These are phyloP conservation scores for Rubia tinctorum DNA, from an alignment of 305 asterid genomes.

Conservation along the genomic window DNA sequence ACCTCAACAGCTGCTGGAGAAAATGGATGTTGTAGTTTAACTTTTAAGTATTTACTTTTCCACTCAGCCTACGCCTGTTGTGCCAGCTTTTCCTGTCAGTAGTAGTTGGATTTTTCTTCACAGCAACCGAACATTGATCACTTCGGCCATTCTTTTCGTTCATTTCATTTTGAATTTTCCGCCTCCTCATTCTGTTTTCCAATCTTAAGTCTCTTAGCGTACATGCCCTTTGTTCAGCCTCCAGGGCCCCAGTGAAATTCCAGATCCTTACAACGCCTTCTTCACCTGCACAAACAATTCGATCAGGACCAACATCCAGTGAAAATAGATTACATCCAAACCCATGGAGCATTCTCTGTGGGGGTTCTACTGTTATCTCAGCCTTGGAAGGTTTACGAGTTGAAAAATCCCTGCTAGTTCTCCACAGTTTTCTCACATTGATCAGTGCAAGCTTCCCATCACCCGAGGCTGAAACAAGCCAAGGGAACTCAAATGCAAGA, in stretches of 20 bases:
- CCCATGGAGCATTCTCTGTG: constrained; percentile 95
- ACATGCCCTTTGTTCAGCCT: constrained; percentile 64
- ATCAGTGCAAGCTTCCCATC: constrained; percentile 89
- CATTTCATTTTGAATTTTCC: constrained; percentile 48
- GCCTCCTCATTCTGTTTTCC: constrained; percentile 84
- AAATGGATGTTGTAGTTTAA: constrained; percentile 19
- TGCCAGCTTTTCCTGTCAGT: constrained; percentile 67
- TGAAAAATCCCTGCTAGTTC: constrained; percentile 32
- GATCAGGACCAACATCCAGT: constrained; percentile 67
- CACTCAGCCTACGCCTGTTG: constrained; percentile 61
- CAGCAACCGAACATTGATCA: constrained; percentile 69
- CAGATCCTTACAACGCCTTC: constrained; percentile 92
- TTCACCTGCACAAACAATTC: constrained; percentile 94
- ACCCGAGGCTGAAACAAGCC: constrained; percentile 93
- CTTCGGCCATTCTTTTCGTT: constrained; percentile 44
- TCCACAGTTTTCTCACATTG: constrained; percentile 78
- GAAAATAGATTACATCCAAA: constrained; percentile 81
- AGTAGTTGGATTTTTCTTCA: constrained; percentile 57
- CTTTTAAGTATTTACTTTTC: constrained; percentile 61
- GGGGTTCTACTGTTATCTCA: constrained; percentile 63
- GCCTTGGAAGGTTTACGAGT: constrained; percentile 25
- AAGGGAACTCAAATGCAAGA: constrained; percentile 94
- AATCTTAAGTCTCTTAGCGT: constrained; percentile 57
- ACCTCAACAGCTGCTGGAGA: constrained; percentile 21
- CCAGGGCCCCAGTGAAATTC: constrained; percentile 96